Evolutionary conservation across 148 eudicot species (phyloP).

Genomic region (Camellia granthamiana): DNA sequence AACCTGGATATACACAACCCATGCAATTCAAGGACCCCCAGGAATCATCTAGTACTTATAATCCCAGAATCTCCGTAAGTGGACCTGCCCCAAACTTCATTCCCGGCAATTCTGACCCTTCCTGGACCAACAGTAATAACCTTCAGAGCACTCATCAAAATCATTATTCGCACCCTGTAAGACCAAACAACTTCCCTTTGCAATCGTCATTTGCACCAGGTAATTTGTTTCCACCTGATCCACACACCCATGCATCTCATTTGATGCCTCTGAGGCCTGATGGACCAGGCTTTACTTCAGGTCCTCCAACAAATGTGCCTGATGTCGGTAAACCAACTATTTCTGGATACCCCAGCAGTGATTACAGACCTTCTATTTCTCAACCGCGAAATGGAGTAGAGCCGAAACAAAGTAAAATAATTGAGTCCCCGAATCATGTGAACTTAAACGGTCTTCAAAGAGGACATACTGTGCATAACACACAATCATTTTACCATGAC

Average conservation of each 20-base stretch:
- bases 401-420: constrained; percentile 22
- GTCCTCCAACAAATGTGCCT: constrained; percentile 36
- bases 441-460: constrained; percentile 37
- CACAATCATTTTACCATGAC: constrained; percentile 29
- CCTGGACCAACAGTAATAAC: constrained; percentile 30
- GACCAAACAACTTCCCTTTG: constrained; percentile 24
- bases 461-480: constrained; percentile 34
- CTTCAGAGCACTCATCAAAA: constrained; percentile 33
- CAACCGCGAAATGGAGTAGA: constrained; percentile 42
- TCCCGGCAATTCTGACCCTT: constrained; percentile 39
- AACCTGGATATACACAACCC: constrained; percentile 29
- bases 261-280: constrained; percentile 41
- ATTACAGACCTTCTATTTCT: constrained; percentile 25
- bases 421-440: constrained; percentile 29
- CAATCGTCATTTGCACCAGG: constrained; percentile 38
- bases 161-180: constrained; percentile 35
- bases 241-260: constrained; percentile 28
- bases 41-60: constrained; percentile 39
- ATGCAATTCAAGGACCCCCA: constrained; percentile 38
- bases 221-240: constrained; percentile 36
- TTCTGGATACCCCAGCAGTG: constrained; percentile 42
- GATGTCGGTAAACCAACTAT: constrained; percentile 47
- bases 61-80: constrained; percentile 32
- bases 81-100: constrained; percentile 34
- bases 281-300: constrained; percentile 31